These are phyloP conservation scores for Adansonia rubrostipa DNA, from an alignment of 441 rosid genomes.

Conservation along the genomic window DNA sequence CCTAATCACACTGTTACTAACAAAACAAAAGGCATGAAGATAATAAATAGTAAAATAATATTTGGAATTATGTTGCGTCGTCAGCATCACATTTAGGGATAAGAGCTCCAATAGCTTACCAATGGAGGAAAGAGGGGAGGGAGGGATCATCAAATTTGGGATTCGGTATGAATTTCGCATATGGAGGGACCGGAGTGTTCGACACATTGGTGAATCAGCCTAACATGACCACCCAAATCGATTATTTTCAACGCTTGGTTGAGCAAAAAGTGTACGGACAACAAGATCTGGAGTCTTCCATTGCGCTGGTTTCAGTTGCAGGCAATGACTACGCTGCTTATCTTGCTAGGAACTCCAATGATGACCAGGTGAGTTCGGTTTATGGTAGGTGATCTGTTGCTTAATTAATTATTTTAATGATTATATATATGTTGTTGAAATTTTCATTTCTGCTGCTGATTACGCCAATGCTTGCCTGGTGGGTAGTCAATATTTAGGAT, in stretches of 20 bases:
- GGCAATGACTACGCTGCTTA: conserved; percentile 61
- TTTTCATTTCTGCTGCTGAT: neutral
- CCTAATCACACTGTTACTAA: neutral
- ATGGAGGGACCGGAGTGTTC: conserved; percentile 64
- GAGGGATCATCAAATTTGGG: neutral
- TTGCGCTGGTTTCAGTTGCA: conserved; percentile 50
- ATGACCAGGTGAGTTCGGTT: conserved; percentile 39
- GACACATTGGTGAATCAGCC: conserved; percentile 48
- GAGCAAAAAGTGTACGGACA: conserved; percentile 38
- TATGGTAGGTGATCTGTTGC: conserved; percentile 6
- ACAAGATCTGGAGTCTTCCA: conserved; percentile 43
- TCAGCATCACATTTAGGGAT: conserved; percentile 51
- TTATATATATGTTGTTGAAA: neutral
- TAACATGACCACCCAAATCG: conserved; percentile 53
- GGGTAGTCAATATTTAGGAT: no score
- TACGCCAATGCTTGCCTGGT: neutral
- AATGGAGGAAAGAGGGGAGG: conserved; percentile 23
- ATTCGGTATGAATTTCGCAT: conserved; percentile 59
- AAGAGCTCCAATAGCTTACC: conserved; percentile 42
- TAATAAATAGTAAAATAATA: neutral
- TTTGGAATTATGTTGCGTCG: neutral
- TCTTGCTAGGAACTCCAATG: conserved; percentile 20
- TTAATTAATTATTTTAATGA: neutral
- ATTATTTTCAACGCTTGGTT: conserved; percentile 38
- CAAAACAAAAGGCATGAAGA: neutral